phyloP scores from a whole-genome alignment of 352 stramenopile genomes.

The Globisporangium apiculatum region DNA sequence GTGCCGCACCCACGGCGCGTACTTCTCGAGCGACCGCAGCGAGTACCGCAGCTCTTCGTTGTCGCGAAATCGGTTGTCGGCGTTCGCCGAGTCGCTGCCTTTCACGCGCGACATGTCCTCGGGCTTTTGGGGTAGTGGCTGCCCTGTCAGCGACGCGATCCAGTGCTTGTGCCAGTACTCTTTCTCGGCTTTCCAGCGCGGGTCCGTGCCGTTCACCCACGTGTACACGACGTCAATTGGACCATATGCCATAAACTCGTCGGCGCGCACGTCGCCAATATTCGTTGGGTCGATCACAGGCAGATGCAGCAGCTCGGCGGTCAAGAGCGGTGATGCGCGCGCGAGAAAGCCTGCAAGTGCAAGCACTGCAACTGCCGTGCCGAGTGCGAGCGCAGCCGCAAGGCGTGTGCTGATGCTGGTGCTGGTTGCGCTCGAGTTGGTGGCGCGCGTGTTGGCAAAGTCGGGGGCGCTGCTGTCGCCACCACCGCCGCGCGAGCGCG shows the following conservation, averaged over 20 bases:
- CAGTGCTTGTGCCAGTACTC: conserved; percentile 87
- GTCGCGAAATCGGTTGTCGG: conserved; percentile 91
- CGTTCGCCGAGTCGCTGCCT: conserved; percentile 63
- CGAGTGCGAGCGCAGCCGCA: neutral
- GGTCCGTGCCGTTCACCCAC: conserved; percentile 94
- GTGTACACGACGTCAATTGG: conserved; percentile 95
- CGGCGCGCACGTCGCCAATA: conserved; percentile 53
- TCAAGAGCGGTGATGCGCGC: conserved; percentile 1
- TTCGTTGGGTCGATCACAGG: conserved; percentile 24
- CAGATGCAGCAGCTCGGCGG: conserved; percentile 6
- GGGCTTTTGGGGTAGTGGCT: conserved; percentile 54
- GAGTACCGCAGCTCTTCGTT: conserved; percentile 93
- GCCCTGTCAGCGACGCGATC: conserved; percentile 77
- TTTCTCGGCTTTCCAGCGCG: conserved; percentile 87
- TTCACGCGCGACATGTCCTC: conserved; percentile 38
- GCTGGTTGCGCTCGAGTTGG: neutral
- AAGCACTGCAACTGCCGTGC: conserved; percentile 1
- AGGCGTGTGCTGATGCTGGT: neutral
- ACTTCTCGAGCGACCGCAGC: conserved; percentile 90
- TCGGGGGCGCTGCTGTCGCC: neutral
- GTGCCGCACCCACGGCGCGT: conserved; percentile 92
- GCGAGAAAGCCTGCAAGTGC: conserved; percentile 8
- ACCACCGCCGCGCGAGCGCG: conserved; percentile 7
- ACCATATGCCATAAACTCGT: conserved; percentile 60
- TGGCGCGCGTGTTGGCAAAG: neutral